phyloP scores from a whole-genome alignment of 2,329 filamentous ascomycete genomes.

The Claviceps sp. region DNA sequence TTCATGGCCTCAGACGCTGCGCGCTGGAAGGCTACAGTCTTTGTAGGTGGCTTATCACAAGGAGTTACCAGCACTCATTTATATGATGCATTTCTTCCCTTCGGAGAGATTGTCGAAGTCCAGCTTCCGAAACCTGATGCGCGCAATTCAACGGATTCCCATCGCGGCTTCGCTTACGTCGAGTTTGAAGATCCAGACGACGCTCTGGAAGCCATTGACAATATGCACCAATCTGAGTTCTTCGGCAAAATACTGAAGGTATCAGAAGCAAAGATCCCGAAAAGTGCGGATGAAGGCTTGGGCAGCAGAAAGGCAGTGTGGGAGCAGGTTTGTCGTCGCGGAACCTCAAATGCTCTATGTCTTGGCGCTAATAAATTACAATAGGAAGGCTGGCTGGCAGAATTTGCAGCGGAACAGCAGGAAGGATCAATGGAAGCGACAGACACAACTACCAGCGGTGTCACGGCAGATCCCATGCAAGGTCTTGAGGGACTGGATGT shows the following conservation, averaged over 20 bases:
- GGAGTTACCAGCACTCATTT: constrained; percentile 63
- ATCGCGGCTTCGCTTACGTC: constrained; percentile 91
- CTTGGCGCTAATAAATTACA: background rate
- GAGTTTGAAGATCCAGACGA: constrained; percentile 81
- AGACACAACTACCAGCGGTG: constrained; percentile 26
- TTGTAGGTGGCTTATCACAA: constrained; percentile 77
- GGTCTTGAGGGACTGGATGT: constrained; percentile 87
- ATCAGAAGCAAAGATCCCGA: constrained; percentile 80
- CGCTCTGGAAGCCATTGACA: constrained; percentile 91
- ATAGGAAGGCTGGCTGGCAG: constrained; percentile 86
- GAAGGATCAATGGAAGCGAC: constrained; percentile 33
- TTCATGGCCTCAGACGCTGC: constrained; percentile 62
- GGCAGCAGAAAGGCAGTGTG: constrained; percentile 91
- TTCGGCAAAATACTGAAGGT: constrained; percentile 90
- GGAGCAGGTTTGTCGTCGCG: constrained; percentile 65
- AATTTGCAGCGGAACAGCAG: constrained; percentile 67
- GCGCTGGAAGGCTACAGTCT: constrained; percentile 81
- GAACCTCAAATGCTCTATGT: background rate
- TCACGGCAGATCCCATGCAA: constrained; percentile 80
- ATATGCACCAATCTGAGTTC: constrained; percentile 95
- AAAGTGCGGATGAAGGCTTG: constrained; percentile 73
- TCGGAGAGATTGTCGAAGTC: constrained; percentile 89
- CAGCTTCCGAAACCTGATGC: constrained; percentile 79
- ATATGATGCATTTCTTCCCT: constrained; percentile 87
- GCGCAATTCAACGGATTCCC: constrained; percentile 62